Base-by-base conservation (phyloP, 495 filamentous ascomycete species). In the Aspergillus asperescens region DNA sequence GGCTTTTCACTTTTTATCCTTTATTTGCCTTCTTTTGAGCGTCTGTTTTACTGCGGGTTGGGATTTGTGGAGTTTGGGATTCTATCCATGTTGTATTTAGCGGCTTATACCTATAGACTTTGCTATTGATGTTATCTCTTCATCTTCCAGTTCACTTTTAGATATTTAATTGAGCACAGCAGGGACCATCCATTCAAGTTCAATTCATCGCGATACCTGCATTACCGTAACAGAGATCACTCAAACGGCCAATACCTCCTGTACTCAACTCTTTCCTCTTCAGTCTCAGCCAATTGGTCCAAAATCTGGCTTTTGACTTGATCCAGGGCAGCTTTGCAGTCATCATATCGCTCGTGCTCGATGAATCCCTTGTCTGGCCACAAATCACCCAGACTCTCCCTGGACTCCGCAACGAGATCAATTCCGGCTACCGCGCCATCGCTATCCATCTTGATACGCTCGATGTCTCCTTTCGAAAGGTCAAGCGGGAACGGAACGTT, bases 281-380 rank as follows among this genome's bases (percentile, higher is more conserved):
- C 61, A 38, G 44, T 64, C 22, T 67, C 62, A 46, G 66, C 61
- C 48, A 67, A 60, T 55, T 63, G 55, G 31, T 62, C 56, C 56
- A 66, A 52, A 39, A 66, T 64, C 59, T 42, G 55, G 37, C 32
- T 32, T 45, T 64, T 68, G 28, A 64, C 54, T 60, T 66, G 48
- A n/a, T 49, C 4, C 23, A 68, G 59, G 3, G 58, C 61, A 57
- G 61, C 59, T 57, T 63, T 66, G 59, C 62, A 63, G 28, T 67
- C 62, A 45, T 60, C 43, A 40, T 72, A 72, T 45, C 50, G 59
- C 48, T 67, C 67, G 8, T 60, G 58, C 56, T 65, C 62, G 37
- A 67, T 64, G 20, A 68, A 65, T 6, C 66, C 67, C 51, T 67
- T 62, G 31, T 64, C 65, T 1, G 66, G 68, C 60, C 66, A 71